These are phyloP conservation scores for Ceratocystis lukuohia DNA, from an alignment of 2,329 filamentous ascomycete genomes.

Conservation along the genomic window DNA sequence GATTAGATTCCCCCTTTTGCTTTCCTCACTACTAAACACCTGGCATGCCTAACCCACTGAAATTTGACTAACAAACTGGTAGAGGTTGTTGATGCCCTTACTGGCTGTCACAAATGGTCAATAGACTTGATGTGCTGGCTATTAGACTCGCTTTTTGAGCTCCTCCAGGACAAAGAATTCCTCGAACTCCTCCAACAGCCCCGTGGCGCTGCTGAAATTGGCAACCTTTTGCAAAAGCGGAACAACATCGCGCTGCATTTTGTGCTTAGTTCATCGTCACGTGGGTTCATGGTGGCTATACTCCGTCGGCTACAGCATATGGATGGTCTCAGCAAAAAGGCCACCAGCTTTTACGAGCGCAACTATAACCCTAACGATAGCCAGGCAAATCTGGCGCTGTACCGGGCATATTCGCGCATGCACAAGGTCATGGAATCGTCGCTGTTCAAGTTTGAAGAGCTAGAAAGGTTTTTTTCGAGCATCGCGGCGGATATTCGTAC, in stretches of 20 bases:
- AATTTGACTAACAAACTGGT: conserved; percentile 1
- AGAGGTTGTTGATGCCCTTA: conserved; percentile 60
- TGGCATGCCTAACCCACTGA: background rate
- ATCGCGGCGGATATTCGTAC: conserved; percentile 37
- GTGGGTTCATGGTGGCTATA: conserved; percentile 56
- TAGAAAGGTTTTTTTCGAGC: conserved; percentile 46
- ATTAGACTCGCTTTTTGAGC: conserved; percentile 43
- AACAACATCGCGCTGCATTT: conserved; percentile 49
- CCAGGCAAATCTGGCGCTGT: conserved; percentile 38
- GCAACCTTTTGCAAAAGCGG: conserved; percentile 37
- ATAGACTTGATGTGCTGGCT: conserved; percentile 56
- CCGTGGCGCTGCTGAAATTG: conserved; percentile 30
- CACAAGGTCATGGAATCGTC: conserved; percentile 37
- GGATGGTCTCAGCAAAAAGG: conserved; percentile 35
- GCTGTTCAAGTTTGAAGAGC: conserved; percentile 45
- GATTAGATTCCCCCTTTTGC: background rate
- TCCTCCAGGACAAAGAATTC: conserved; percentile 40
- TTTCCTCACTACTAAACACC: too few species aligned
- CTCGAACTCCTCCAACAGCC: conserved; percentile 36
- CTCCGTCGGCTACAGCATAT: conserved; percentile 51
- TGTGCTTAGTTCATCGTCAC: conserved; percentile 59
- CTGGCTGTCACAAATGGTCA: conserved; percentile 66
- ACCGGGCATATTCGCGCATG: conserved; percentile 43
- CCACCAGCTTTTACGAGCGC: conserved; percentile 39
- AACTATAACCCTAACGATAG: conserved; percentile 30